Base-by-base conservation (phyloP, 2,329 filamentous ascomycete species). In the Fusarium clavum region DNA sequence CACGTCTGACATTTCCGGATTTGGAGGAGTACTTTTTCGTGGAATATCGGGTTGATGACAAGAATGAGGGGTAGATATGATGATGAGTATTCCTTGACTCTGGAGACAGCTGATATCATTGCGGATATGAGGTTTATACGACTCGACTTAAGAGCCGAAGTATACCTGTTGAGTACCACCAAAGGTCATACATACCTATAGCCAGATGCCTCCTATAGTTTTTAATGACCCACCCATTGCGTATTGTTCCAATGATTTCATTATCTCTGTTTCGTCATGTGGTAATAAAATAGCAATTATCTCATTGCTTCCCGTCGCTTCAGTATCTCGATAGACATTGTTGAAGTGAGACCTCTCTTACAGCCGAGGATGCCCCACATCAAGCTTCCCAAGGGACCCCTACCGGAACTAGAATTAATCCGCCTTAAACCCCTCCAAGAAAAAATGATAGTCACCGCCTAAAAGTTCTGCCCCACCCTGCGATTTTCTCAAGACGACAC, bases 1-100 rank as follows among this genome's bases (percentile, higher is more conserved):
- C 72, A 74, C 60, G 72, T 61, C 59, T 38, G 43, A 12, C 44
- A 60, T 65, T 73, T 49, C 72, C 68, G 29, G 25, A 61, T 72
- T 61, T 29, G 49, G 72, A 27, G 45, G 43, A 32, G 54, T 43
- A 32, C 63, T 47, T 34, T 29, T 41, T 41, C 55, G 41, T 57
- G 24, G 41, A 41, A 38, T 40, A 24, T 40, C 45, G 12, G 12
- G 22, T 4, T 11, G 13, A 48, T n/a, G 30, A 16, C n/a, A 48
- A 12, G 34, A 38, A 38, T 12, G 34, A 38, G 34, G 34, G 34
- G 34, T 38, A n/a, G 18, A 7, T 9, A n/a, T 38, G 34, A 7
- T 38, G 24, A 38, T 34, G 48, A 40, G 32, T 14, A 6, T 34
- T 16, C 6, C 22, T 8, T 43, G n/a, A 6, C 32, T 38, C 9